Percentiles rank a stretch among this genome's conserved stretches.
Conservation (phyloP, 176 grass and related monocot species). For the Microstegium vimineum region DNA sequence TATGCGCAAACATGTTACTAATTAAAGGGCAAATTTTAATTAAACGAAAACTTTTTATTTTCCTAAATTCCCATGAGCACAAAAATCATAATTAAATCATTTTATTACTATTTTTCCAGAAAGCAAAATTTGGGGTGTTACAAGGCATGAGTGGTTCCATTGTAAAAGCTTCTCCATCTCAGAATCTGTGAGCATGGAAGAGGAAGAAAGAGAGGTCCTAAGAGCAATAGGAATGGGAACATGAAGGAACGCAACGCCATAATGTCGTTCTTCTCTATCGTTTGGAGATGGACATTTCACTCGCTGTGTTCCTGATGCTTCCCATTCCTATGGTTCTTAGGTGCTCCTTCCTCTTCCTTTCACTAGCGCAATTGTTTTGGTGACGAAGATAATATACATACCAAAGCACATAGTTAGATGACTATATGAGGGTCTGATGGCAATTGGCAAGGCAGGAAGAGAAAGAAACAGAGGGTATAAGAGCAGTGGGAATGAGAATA, state of each 20-base stretch:
- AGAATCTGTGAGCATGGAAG: neutral
- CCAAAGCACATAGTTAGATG: neutral
- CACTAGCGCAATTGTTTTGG: neutral
- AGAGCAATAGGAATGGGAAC: slow-evolving; percentile 8
- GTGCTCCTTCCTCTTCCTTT: slow-evolving; percentile 14
- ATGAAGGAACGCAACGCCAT: neutral
- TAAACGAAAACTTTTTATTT: too few species aligned
- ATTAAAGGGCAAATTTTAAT: too few species aligned
- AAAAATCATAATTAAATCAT: too few species aligned
- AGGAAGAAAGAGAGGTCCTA: slow-evolving; percentile 22
- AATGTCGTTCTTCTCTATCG: too few species aligned
- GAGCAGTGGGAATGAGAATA: slow-evolving; percentile 20
- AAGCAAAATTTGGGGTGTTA: too few species aligned
- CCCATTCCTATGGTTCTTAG: slow-evolving; percentile 23
- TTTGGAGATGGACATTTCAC: too few species aligned
- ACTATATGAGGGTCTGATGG: neutral
- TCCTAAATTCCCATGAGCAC: too few species aligned
- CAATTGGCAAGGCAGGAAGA: neutral
- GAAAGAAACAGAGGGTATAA: neutral
- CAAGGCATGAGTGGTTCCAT: neutral
- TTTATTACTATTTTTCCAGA: too few species aligned
- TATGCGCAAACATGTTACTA: too few species aligned
- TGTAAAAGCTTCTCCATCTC: neutral
- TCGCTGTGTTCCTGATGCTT: slow-evolving; percentile 14
- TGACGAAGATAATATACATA: neutral